These are phyloP conservation scores for Grammothele lineata DNA, from an alignment of 768 basidiomycete species.

Conservation along the genomic window DNA sequence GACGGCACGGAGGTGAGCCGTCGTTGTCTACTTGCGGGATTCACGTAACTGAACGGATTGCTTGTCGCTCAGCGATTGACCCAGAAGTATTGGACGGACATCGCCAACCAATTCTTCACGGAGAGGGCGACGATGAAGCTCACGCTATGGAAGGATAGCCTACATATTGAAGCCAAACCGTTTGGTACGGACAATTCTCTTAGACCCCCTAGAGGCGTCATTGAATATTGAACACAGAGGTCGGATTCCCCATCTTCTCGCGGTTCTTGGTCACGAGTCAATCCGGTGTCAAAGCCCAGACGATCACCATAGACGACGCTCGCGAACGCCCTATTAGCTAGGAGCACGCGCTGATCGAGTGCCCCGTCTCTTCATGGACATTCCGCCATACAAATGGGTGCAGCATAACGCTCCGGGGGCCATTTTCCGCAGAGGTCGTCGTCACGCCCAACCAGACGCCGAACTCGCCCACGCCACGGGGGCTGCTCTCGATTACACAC, in stretches of 20 bases:
- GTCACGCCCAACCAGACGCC: slow-evolving; percentile 25
- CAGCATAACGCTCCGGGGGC: slow-evolving; percentile 70
- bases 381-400: slow-evolving; percentile 80
- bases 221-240: slow-evolving; percentile 44
- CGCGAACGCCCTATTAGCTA: slow-evolving; percentile 57
- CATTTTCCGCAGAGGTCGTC: slow-evolving; percentile 61
- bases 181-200: slow-evolving; percentile 51
- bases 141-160: slow-evolving; percentile 86
- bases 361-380: slow-evolving; percentile 72
- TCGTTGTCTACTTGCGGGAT: too few relatives aligned
- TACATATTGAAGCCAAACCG: slow-evolving; percentile 72
- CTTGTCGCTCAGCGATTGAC: slow-evolving; percentile 47
- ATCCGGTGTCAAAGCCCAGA: slow-evolving; percentile 83
- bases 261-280: slow-evolving; percentile 82
- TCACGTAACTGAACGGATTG: background rate
- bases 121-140: slow-evolving; percentile 70
- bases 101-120: slow-evolving; percentile 69
- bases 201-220: background rate
- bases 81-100: slow-evolving; percentile 60
- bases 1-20: slow-evolving; percentile 47
- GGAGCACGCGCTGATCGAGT: slow-evolving; percentile 55
- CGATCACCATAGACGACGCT: slow-evolving; percentile 72
- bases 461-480: slow-evolving; percentile 6
- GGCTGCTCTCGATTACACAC: slow-evolving; percentile 20
- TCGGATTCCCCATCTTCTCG: slow-evolving; percentile 73